Base-by-base conservation (phyloP, 805 yeast genomes). In the Kluyveromyces dobzhanskii region DNA sequence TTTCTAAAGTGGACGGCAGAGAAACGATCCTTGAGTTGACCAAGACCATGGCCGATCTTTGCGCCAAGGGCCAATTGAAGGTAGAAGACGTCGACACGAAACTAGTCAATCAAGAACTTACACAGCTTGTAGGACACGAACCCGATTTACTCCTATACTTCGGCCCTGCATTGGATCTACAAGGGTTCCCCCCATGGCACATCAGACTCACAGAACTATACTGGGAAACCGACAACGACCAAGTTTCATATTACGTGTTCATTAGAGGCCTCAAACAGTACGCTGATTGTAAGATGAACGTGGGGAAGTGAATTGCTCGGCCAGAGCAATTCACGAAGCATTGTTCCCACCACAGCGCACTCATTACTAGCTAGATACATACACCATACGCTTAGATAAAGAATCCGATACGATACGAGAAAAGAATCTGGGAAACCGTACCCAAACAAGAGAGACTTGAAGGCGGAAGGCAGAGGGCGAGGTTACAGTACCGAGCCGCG, bases 101-200 rank as follows among this genome's bases (percentile, higher is more conserved):
- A 30, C 69, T 83, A 43, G 75, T 92, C 28, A 90, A 88, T 58
- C 75, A 75, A 44, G 87, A 83, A 54, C 67, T 82, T 44, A 67
- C 68, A 28, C 85, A 78, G 49, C 66, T 86, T 38, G 92, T 87
- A 12, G 92, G 95, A 1, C 71, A 70, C n/a, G 98, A 92, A 57
- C 97, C 98, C 0, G 98, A 92, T 57, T 70, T 92, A 46, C 66
- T 92, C 35, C 67, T 92, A 23, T 64, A 84, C 38, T 92, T 90
- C 58, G 86, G 86, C 16, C 95, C 97, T n/a, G 69, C 71, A 10
- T 67, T 92, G 46, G 94, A 87, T 57, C 70, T 92, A 36, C 94
- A 87, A 61, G 97, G 95, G 13, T 92, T 80, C 59, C 97, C 97
- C 16, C 98, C 98, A 21, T 92, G 98, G 98, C 97, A 90, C 56